Evolutionary conservation across 2,329 filamentous ascomycete genomes (phyloP), one percentile per base, ranked within the genome.

Genomic region (Plectosphaerella cucumerina): DNA sequence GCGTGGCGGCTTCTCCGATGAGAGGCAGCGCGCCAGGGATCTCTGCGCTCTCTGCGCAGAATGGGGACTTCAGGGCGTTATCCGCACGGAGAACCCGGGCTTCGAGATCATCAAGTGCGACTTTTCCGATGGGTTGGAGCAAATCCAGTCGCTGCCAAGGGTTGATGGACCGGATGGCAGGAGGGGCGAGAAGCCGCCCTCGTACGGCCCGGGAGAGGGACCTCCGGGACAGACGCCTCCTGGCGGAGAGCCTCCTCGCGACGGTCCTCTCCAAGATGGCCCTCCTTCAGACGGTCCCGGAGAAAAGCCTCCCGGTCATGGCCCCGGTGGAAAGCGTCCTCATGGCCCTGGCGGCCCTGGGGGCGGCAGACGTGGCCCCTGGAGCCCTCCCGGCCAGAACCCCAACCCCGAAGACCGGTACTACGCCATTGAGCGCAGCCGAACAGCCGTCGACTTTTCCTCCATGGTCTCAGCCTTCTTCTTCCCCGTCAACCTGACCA

Each of bases 21-120:
- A 51, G 35, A 26, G 33, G 20, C 22, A 43, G 17, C 49, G 82
- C 5, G 82, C 80, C 0, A 44, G 57, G 1, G 68, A 69, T 1
- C 66, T 84, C 3, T 86, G 84, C 61, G 62, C 70, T 0, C 63
- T 83, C n/a, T 73, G 74, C 15, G 63, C 34, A 56, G 65, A 51
- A 50, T 76, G 56, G 81, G 73, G 75, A 18, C 67, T 85, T 14
- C 76, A 85, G 53, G 81, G 79, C 0, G 70, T 86, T 17, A 61
- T 86, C 2, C 74, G 82, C 10, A 83, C 84, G 73, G 83, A 86
- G 59, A 74, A 73, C 6, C 26, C 26, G 26, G 83, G 83, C 0
- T 85, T 85, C 52, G 83, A 86, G 61, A 73, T 85, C 49, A 84
- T 86, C 49, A 65, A 83, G 14, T 86, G 82, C 59, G 67, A 79